phyloP scores from a whole-genome alignment of 2,329 filamentous ascomycete genomes.

The Pestalotiopsis sp. region DNA sequence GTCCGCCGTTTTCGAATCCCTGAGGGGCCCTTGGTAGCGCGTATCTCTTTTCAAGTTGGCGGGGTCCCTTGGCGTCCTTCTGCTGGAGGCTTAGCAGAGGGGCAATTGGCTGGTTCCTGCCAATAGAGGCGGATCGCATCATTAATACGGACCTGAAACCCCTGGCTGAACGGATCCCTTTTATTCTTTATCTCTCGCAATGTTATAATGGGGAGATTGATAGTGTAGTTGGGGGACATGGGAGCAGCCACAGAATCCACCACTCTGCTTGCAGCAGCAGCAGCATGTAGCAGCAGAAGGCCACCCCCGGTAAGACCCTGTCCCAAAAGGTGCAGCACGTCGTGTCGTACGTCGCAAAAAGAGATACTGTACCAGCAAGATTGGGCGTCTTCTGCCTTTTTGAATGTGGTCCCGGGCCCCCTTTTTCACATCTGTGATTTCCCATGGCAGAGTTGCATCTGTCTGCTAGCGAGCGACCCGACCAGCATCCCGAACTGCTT shows the following conservation, averaged over 20 bases:
- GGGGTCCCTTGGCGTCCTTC: not conserved
- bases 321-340: not conserved
- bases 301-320: not conserved
- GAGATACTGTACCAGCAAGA: not conserved
- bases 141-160: not conserved
- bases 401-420: not conserved
- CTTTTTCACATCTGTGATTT: not conserved
- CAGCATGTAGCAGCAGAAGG: too few species aligned
- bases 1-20: not conserved
- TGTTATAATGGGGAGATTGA: not conserved
- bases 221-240: not conserved
- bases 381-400: not conserved
- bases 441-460: not conserved
- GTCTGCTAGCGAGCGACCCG: not conserved
- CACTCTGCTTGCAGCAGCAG: too few species aligned
- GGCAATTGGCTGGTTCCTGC: not conserved
- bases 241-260: not conserved
- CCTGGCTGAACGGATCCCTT: not conserved
- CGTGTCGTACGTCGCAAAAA: not conserved
- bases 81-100: not conserved
- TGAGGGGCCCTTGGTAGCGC: not conserved
- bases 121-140: not conserved
- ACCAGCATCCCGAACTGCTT: not conserved
- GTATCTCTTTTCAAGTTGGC: not conserved
- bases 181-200: not conserved